These are phyloP conservation scores for Candida albicans DNA, from an alignment of 1,139 yeast genomes.

Conservation along the genomic window DNA sequence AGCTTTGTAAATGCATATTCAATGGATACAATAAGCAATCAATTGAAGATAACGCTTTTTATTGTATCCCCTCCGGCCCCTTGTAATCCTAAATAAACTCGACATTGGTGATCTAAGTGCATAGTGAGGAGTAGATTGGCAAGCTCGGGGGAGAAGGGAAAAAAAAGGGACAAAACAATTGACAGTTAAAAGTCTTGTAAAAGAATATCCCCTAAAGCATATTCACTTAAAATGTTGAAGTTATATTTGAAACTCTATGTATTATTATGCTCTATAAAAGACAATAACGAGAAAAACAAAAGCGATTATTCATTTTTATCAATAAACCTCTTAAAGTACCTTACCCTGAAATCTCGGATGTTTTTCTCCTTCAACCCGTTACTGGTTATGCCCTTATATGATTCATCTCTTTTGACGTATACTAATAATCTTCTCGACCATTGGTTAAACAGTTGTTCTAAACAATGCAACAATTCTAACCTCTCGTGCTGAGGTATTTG, in stretches of 20 bases:
- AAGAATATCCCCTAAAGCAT: too few relatives aligned
- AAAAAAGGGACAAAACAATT: too few relatives aligned
- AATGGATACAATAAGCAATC: too few relatives aligned
- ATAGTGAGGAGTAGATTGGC: too few relatives aligned
- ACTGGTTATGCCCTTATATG: constrained; percentile 58
- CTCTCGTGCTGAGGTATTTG: constrained; percentile 78
- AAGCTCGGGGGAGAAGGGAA: too few relatives aligned
- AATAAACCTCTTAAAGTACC: constrained; percentile 73
- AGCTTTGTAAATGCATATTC: too few relatives aligned
- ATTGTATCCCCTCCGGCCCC: too few relatives aligned
- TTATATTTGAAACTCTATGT: neutral
- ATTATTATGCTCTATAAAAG: neutral
- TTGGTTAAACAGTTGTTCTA: constrained; percentile 86
- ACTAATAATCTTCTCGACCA: constrained; percentile 89
- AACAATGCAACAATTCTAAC: constrained; percentile 66
- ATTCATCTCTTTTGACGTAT: constrained; percentile 65
- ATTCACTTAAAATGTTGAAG: too few relatives aligned
- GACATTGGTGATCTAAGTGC: too few relatives aligned
- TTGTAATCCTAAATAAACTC: too few relatives aligned
- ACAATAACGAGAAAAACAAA: neutral
- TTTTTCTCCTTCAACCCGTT: constrained; percentile 43
- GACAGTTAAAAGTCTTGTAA: too few relatives aligned
- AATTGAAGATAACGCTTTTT: too few relatives aligned
- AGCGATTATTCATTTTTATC: constrained; percentile 23
- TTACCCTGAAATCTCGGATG: constrained; percentile 67